Base-by-base conservation (phyloP, 2,329 filamentous ascomycete genomes). In the Talaromyces sp. region DNA sequence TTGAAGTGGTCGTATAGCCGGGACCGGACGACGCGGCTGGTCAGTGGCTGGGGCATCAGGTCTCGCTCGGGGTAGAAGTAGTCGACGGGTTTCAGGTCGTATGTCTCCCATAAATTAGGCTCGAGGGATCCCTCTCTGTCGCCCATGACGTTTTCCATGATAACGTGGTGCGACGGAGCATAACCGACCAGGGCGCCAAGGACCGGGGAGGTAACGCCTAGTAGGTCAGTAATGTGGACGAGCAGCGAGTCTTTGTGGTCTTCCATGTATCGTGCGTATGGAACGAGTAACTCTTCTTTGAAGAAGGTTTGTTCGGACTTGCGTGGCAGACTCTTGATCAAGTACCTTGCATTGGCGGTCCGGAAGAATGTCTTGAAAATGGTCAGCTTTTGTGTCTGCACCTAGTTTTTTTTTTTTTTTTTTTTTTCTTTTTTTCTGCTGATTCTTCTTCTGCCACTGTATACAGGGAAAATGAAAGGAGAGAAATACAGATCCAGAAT, bases 1-100 rank as follows among this genome's bases (percentile, higher is more conserved):
- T 85, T 76, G 65, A 91, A 91, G 42, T 85, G 80, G 68, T 91
- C 88, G 19, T 87, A 84, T 2, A 92, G 80, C 58, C 84, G 84
- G 22, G 83, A 82, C 69, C 88, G 87, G 6, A 88, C 88, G 1
- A 84, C 84, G 55, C 90, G 81, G 3, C 85, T 85, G 0, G 85
- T 82, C 0, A 92, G 75, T 2, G 75, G 77, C 0, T 88, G 88
- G 1, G 84, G 84, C 0, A 88, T 83, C 11, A 92, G 81, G 66
- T 92, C 89, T 7, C 89, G 78, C 69, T 92, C 88, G 0, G 89
- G 89, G 69, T 87, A 91, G 77, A 92, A 92, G 75, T 91, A 92
- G 61, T 85, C 84, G 25, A 82, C 84, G 0, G 89, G 89, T 69
- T 92, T 92, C 55, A 92, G 81, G 63, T 92, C 89, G 73, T 87